Percentiles rank a stretch among this genome's conserved stretches.
Evolutionary conservation across 2,329 filamentous ascomycete species (phyloP).

Genomic region (Periconia sp.): DNA sequence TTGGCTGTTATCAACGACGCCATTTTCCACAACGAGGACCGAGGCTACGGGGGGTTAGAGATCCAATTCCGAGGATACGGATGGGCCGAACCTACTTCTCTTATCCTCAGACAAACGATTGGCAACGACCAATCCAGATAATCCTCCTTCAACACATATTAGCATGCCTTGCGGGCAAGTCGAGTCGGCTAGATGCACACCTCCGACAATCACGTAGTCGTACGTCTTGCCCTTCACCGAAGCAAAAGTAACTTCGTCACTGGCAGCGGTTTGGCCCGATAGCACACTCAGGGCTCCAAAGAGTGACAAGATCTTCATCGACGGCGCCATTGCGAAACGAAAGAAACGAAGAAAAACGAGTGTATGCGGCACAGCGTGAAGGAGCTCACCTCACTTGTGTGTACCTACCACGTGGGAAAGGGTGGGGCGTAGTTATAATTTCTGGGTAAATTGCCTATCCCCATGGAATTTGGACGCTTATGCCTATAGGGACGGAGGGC

Average conservation of each 20-base stretch:
- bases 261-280: not conserved
- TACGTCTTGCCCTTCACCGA: constrained; percentile 18
- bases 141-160: constrained; percentile 25
- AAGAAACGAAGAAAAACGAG: not conserved
- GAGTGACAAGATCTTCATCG: not conserved
- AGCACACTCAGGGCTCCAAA: not conserved
- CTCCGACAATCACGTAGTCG: constrained; percentile 40
- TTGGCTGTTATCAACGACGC: constrained; percentile 30
- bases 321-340: not conserved
- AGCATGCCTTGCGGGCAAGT: too few relatives aligned
- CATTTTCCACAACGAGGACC: constrained; percentile 36
- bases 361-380: not conserved
- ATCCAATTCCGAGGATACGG: not conserved
- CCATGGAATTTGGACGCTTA: too few relatives aligned
- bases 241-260: not conserved
- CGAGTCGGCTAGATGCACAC: too few relatives aligned
- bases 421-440: not conserved
- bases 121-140: constrained; percentile 34
- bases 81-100: constrained; percentile 18
- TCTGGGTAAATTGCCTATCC: not conserved
- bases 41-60: constrained; percentile 23
- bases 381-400: not conserved
- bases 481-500: too few relatives aligned
- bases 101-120: constrained; percentile 35
- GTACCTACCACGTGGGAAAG: not conserved